Evolutionary conservation across 2,329 filamentous ascomycete genomes (phyloP).

Genomic region (Huntiella decipiens): DNA sequence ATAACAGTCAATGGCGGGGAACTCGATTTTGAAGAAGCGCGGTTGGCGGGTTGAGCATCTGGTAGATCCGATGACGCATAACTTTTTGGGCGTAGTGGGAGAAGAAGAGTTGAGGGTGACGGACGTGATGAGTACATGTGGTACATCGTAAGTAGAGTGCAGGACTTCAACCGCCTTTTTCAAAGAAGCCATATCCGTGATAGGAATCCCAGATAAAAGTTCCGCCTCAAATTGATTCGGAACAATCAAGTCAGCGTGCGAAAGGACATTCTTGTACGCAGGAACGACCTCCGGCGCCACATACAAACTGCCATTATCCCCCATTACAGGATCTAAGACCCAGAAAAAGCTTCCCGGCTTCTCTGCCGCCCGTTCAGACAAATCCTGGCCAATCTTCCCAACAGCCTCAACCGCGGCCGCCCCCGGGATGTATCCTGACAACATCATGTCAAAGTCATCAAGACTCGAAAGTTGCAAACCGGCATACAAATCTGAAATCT

Average conservation of each 20-base stretch:
- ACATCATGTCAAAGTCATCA: slow-evolving; percentile 79
- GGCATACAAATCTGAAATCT: slow-evolving; percentile 68
- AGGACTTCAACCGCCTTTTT: slow-evolving; percentile 56
- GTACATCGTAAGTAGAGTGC: slow-evolving; percentile 56
- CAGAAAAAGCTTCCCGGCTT: slow-evolving; percentile 74
- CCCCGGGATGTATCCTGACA: slow-evolving; percentile 86
- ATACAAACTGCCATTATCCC: slow-evolving; percentile 81
- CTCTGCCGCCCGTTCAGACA: slow-evolving; percentile 44
- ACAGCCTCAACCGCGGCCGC: slow-evolving; percentile 70
- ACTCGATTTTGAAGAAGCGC: slow-evolving; percentile 73
- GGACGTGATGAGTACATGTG: slow-evolving; percentile 85
- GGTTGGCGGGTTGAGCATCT: slow-evolving; percentile 43
- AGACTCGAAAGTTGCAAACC: slow-evolving; percentile 71
- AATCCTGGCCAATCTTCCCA: slow-evolving; percentile 63
- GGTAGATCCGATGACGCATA: slow-evolving; percentile 62
- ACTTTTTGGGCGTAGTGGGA: slow-evolving; percentile 29
- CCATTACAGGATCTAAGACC: slow-evolving; percentile 97
- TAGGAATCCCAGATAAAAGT: slow-evolving; percentile 71
- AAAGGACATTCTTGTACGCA: slow-evolving; percentile 64
- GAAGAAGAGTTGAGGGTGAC: slow-evolving; percentile 36
- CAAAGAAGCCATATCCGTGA: slow-evolving; percentile 55
- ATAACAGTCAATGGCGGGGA: slow-evolving; percentile 77
- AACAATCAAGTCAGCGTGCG: slow-evolving; percentile 72
- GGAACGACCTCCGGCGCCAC: slow-evolving; percentile 83
- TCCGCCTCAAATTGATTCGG: slow-evolving; percentile 97